These are phyloP conservation scores for Paramyrothecium roridum DNA, from an alignment of 2,329 filamentous ascomycete genomes.

Conservation along the genomic window DNA sequence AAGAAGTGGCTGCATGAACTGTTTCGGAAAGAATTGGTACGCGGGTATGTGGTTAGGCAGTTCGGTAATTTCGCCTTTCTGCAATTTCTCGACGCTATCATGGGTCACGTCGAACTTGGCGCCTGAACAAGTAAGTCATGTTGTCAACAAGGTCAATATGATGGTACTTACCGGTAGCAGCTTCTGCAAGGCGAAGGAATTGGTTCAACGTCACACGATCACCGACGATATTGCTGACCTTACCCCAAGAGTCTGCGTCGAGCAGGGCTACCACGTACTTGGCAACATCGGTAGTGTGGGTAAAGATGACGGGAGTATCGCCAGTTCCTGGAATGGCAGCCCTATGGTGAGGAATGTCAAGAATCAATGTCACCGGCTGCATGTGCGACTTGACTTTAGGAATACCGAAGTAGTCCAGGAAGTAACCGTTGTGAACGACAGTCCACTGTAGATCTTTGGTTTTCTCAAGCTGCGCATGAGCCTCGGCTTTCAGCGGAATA, in stretches of 20 bases:
- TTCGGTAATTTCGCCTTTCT: conserved; percentile 28
- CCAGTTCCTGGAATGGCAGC: conserved; percentile 49
- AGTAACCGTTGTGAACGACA: conserved; percentile 35
- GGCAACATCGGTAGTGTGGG: conserved; percentile 46
- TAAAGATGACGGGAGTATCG: conserved; percentile 39
- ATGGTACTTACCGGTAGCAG: conserved; percentile 4
- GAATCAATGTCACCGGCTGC: conserved; percentile 31
- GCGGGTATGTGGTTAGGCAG: conserved; percentile 18
- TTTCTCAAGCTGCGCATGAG: background rate
- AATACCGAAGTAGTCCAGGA: conserved; percentile 42
- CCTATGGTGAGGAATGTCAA: conserved; percentile 39
- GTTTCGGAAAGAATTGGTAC: conserved; percentile 21
- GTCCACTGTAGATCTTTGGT: conserved; percentile 30
- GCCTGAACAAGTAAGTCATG: conserved; percentile 14
- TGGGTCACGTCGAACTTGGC: conserved; percentile 35
- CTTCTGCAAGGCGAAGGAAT: conserved; percentile 38
- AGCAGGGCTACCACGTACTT: conserved; percentile 39
- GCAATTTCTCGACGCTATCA: conserved; percentile 32
- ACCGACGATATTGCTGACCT: conserved; percentile 29
- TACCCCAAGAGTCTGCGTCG: conserved; percentile 40
- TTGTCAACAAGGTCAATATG: conserved; percentile 24
- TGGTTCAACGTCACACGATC: conserved; percentile 42
- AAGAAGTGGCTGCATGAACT: conserved; percentile 13
- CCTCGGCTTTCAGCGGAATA: background rate
- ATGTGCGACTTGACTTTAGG: conserved; percentile 34